These are phyloP conservation scores for Pterula multifida DNA, from an alignment of 1,284 basidiomycete species.

Conservation along the genomic window DNA sequence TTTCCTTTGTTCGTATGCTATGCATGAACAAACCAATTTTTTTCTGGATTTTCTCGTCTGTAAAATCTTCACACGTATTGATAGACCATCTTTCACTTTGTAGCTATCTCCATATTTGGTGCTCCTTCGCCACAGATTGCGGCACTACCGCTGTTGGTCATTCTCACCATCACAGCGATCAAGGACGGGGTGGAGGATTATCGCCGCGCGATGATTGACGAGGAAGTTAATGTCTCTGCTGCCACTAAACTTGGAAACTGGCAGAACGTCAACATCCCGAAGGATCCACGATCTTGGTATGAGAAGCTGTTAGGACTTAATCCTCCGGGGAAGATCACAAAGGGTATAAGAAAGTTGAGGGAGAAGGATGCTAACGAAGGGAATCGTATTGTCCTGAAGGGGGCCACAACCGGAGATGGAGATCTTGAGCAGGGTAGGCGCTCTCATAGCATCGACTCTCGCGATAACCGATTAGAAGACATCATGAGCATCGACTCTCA, in stretches of 20 bases:
- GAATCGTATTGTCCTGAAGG: conserved; percentile 45
- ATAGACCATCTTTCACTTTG: neutral
- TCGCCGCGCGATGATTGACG: conserved; percentile 75
- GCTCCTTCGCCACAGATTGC: conserved; percentile 77
- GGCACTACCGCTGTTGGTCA: conserved; percentile 81
- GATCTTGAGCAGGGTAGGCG: conserved; percentile 20
- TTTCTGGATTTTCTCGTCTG: too few relatives aligned
- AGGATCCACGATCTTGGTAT: conserved; percentile 65
- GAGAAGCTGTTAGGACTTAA: conserved; percentile 62
- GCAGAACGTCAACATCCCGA: conserved; percentile 83
- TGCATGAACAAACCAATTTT: too few relatives aligned
- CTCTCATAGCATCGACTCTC: conserved; percentile 25
- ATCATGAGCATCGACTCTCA: conserved; percentile 57
- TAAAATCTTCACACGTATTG: too few relatives aligned
- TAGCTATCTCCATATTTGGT: conserved; percentile 86
- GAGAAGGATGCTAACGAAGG: conserved; percentile 66
- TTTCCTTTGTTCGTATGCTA: too few relatives aligned
- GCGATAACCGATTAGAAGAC: conserved; percentile 35
- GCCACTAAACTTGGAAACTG: conserved; percentile 80
- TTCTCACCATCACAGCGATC: conserved; percentile 81
- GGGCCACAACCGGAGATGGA: conserved; percentile 33
- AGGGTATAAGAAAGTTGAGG: conserved; percentile 77
- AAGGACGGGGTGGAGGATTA: conserved; percentile 96
- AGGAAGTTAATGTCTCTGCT: conserved; percentile 86
- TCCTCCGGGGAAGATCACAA: conserved; percentile 63